These are phyloP conservation scores for Ceratorhiza oryzae-sativae DNA, from an alignment of 1,284 basidiomycete species.

Conservation along the genomic window DNA sequence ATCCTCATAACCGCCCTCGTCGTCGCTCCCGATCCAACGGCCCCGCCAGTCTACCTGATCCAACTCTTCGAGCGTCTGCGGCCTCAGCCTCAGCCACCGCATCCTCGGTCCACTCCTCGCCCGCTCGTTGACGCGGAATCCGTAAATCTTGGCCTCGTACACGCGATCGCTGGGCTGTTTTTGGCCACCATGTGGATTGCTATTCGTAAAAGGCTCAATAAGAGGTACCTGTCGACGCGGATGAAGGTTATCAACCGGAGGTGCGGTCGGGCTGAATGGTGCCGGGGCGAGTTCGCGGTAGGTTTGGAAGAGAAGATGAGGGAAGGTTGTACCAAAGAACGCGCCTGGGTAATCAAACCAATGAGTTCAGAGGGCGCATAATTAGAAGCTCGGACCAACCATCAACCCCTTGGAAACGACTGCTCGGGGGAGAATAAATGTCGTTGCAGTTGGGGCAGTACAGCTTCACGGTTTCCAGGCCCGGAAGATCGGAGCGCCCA, in stretches of 20 bases:
- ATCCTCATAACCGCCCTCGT: slow-evolving; percentile 62
- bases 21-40: slow-evolving; percentile 66
- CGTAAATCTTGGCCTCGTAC: slow-evolving; percentile 91
- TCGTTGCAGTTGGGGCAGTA: slow-evolving; percentile 99
- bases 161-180: slow-evolving; percentile 84
- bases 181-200: slow-evolving; percentile 86
- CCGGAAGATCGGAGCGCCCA: slow-evolving; percentile 94
- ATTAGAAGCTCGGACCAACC: slow-evolving; percentile 60
- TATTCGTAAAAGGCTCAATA: slow-evolving; percentile 66
- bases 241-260: slow-evolving; percentile 36
- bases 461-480: slow-evolving; percentile 98
- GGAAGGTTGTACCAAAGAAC: slow-evolving; percentile 98
- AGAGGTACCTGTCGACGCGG: slow-evolving; percentile 8
- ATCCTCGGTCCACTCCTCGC: slow-evolving; percentile 93
- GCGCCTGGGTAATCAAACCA: slow-evolving; percentile 67
- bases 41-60: slow-evolving; percentile 88
- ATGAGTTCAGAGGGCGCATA: slow-evolving; percentile 4
- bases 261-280: slow-evolving; percentile 73
- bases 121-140: slow-evolving; percentile 82
- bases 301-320: slow-evolving; percentile 97
- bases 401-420: slow-evolving; percentile 95
- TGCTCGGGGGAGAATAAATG: slow-evolving; percentile 94
- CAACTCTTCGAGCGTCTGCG: slow-evolving; percentile 79
- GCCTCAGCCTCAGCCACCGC: slow-evolving; percentile 92
- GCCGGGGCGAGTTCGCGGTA: slow-evolving; percentile 90